Evolutionary conservation across 495 filamentous ascomycete genomes (phyloP).

Genomic region (Aspergillus hancockii): DNA sequence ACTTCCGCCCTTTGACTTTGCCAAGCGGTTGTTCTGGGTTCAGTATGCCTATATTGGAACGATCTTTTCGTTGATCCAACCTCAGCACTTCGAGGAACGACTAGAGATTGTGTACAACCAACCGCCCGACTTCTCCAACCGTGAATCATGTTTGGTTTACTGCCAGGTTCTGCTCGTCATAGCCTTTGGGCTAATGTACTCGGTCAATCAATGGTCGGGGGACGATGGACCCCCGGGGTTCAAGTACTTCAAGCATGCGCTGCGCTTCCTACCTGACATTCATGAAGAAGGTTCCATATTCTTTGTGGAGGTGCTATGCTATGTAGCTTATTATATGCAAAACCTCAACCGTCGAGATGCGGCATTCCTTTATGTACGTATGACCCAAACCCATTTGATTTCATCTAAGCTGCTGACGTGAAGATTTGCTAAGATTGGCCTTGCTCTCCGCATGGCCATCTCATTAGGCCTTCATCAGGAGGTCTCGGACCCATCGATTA

Average conservation of each 20-base stretch:
- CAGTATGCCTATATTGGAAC: slow-evolving; percentile 55
- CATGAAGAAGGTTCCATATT: slow-evolving; percentile 53
- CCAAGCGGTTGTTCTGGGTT: slow-evolving; percentile 47
- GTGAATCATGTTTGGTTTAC: slow-evolving; percentile 36
- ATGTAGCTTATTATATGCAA: slow-evolving; percentile 55
- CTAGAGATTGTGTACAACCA: slow-evolving; percentile 41
- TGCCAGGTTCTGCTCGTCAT: slow-evolving; percentile 47
- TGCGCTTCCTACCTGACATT: slow-evolving; percentile 49
- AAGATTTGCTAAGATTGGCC: slow-evolving; percentile 36
- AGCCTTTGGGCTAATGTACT: slow-evolving; percentile 55
- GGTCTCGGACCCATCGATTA: slow-evolving; percentile 34
- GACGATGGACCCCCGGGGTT: slow-evolving; percentile 51
- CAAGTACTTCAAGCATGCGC: slow-evolving; percentile 50
- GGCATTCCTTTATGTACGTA: slow-evolving; percentile 46
- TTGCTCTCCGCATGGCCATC: slow-evolving; percentile 53
- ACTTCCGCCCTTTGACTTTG: slow-evolving; percentile 46
- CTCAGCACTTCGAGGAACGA: slow-evolving; percentile 42
- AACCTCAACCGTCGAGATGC: slow-evolving; percentile 52
- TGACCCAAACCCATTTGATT: background rate
- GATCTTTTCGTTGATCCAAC: slow-evolving; percentile 50
- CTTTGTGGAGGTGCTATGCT: slow-evolving; percentile 51
- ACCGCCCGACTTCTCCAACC: slow-evolving; percentile 34
- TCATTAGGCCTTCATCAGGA: slow-evolving; percentile 53
- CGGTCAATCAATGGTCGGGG: slow-evolving; percentile 52
- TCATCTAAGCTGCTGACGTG: slow-evolving; percentile 6